phyloP scores from a whole-genome alignment of 2,329 filamentous ascomycete genomes.

The Fusarium keratoplasticum region DNA sequence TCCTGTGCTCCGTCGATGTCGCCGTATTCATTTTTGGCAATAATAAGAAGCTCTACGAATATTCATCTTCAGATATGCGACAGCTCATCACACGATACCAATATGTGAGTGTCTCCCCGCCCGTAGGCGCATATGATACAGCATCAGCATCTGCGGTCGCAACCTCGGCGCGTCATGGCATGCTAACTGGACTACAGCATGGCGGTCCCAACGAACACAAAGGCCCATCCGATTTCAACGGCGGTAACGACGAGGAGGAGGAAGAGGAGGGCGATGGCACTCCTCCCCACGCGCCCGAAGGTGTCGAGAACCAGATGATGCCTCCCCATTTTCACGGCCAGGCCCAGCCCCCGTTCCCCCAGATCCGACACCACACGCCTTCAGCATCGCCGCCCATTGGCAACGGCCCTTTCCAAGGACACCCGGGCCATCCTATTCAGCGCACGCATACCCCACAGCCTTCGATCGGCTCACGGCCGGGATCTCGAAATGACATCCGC shows the following conservation, averaged over 20 bases:
- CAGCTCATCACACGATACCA: constrained; percentile 89
- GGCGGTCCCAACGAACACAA: constrained; percentile 96
- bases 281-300: constrained; percentile 74
- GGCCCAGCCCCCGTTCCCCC: constrained; percentile 72
- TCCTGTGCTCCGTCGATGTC: constrained; percentile 97
- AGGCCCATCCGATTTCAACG: constrained; percentile 91
- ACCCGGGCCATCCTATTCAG: constrained; percentile 54
- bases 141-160: neutral
- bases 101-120: constrained; percentile 74
- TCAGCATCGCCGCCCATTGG: constrained; percentile 90
- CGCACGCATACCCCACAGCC: constrained; percentile 87
- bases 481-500: constrained; percentile 83
- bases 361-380: constrained; percentile 84
- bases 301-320: constrained; percentile 69
- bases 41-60: constrained; percentile 99
- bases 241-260: constrained; percentile 87
- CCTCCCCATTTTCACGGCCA: constrained; percentile 78
- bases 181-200: constrained; percentile 68
- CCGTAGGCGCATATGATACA: constrained; percentile 6
- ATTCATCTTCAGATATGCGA: constrained; percentile 93
- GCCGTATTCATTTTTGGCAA: constrained; percentile 98
- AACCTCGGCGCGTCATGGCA: neutral
- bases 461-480: constrained; percentile 71
- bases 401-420: constrained; percentile 75
- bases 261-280: constrained; percentile 78